Evolutionary conservation across 2,329 filamentous ascomycete species (phyloP), one percentile per base, ranked within the genome.

Genomic region (Ophioceras dolichostomum): DNA sequence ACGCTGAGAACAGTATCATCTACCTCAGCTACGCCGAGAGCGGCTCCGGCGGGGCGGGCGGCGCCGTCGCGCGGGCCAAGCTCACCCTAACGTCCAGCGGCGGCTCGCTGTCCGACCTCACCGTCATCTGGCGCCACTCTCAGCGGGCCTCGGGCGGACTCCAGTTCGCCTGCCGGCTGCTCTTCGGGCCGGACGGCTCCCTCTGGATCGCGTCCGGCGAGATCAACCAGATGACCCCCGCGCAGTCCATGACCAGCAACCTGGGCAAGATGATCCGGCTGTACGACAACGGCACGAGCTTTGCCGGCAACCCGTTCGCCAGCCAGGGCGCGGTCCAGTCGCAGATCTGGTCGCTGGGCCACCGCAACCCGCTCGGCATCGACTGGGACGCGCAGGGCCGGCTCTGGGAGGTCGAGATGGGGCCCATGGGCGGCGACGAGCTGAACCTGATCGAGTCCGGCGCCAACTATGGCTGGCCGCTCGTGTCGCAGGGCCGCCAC

Each of bases 371-470:
- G 21, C 46, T 55, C 14, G 53, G 53, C 43, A 53, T 55, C 41
- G 52, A 53, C 52, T 54, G 44, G 40, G 53, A 56, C 46, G 51
- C 46, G 32, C 36, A 56, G 43, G 52, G 52, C 4, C 52, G 52
- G 36, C 51, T 56, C 40, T 56, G 53, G 53, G 53, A 56, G 46
- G 41, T 55, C 41, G 53, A 56, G 45, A 56, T 56, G 53, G 53
- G 53, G 2, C 53, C 53, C 35, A 50, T 49, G 47, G 53, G 53
- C 43, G 53, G 53, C 45, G 53, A 56, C 41, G 53, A 56, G 50
- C 43, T 56, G 44, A 56, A 56, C 48, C 46, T 56, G 44, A 56
- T 56, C 47, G 14, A 54, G 45, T 27, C 32, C 37, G 53, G 52
- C 43, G 49, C 45, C 47, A 56, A 56, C 48, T 56, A 56, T 45